Conservation (phyloP, 176 grass and related monocot species). For the Triticum dicoccoides region DNA sequence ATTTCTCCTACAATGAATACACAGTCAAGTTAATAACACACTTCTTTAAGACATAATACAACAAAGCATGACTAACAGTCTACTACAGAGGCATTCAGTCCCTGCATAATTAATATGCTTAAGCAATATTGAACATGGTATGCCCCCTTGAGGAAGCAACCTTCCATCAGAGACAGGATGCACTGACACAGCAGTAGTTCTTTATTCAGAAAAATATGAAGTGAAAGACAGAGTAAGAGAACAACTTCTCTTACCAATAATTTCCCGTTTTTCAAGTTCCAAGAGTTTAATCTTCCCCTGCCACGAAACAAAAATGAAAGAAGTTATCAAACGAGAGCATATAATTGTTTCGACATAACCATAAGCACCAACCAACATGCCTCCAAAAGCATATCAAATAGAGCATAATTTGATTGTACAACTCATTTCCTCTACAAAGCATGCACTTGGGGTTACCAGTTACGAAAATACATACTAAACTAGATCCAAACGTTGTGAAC, state of each 20-base stretch:
- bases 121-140: background rate
- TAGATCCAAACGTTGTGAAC: background rate
- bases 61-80: background rate
- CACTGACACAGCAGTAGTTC: background rate
- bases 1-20: conserved; percentile 71
- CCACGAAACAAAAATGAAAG: conserved; percentile 30
- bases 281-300: conserved; percentile 51
- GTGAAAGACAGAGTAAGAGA: conserved; percentile 24
- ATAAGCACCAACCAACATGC: background rate
- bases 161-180: conserved; percentile 19
- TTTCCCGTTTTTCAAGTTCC: conserved; percentile 78
- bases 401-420: background rate
- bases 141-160: conserved; percentile 19
- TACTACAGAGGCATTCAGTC: background rate
- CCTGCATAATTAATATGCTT: background rate
- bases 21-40: conserved; percentile 15
- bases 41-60: background rate
- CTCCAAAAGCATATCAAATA: background rate
- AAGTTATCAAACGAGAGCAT: conserved; percentile 17
- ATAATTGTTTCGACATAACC: background rate
- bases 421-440: background rate
- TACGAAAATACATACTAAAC: background rate
- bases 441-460: background rate
- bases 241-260: conserved; percentile 69
- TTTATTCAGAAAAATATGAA: conserved; percentile 14